Evolutionary conservation across 495 filamentous ascomycete species (phyloP), one percentile per base, ranked within the genome.

Genomic region (Aspergillus panamensis): DNA sequence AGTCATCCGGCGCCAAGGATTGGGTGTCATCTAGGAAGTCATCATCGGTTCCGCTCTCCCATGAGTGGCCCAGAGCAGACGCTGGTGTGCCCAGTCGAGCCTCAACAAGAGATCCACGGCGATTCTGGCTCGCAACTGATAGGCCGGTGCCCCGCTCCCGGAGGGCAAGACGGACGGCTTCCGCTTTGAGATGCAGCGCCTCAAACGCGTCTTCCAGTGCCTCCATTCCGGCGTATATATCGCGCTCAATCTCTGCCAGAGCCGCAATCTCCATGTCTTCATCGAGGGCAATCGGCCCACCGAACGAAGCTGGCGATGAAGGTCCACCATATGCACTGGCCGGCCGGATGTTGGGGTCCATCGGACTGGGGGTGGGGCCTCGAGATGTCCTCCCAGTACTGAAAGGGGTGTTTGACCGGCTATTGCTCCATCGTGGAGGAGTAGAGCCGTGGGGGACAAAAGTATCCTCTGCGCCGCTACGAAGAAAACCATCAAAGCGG

Each of bases 401-500:
- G 62, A 75, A 75, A 21, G 73, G 76, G 17, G 71, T 76, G 52
- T 68, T 77, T 30, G 76, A 78, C 14, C 78, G 75, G 37, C 71
- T 78, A 48, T 68, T 68, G 17, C 65, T 69, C 59, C 63, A 73
- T 37, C 68, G 72, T 33, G 55, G 52, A 16, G 60, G 60, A 12
- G 53, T 62, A 20, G 52, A 43, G 13, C 52, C 58, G 35, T 48
- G 49, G 37, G 62, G 48, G 12, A 58, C 82, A 43, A 79, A 64
- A 13, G 76, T 61, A 55, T 82, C 82, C 62, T 96, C 92, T 32
- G 88, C 90, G n/a, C 92, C 92, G 43, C 89, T 92, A 83, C 92
- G 94, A 17, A 98, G 82, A 75, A 98, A 97, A 5, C 93, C 93
- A 67, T 98, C 94, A 66, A 99, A 97, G 37, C 93, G 90, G 25